A percentile compares a stretch with the other conserved stretches of the same genome.
Evolutionary conservation across 1,284 basidiomycete species (phyloP).

Genomic region (Phellopilus nigrolimitatus): DNA sequence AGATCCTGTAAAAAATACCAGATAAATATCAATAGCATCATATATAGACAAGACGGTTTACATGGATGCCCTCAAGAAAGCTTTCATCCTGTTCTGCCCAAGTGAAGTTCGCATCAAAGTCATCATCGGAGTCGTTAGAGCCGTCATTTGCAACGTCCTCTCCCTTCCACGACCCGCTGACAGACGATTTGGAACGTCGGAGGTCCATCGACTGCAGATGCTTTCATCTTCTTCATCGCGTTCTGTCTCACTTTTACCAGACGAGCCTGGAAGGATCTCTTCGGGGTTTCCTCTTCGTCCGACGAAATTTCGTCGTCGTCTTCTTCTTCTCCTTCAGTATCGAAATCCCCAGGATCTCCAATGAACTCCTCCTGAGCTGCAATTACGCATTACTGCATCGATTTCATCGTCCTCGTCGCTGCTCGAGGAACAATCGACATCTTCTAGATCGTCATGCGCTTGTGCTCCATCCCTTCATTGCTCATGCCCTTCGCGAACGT

Average conservation of each 20-base stretch:
- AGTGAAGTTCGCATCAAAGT: constrained; percentile 24
- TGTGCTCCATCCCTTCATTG: constrained; percentile 41
- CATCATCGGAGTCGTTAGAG: constrained; percentile 2
- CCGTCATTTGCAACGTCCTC: constrained; percentile 8
- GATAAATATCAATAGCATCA: no score
- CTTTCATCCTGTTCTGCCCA: constrained; percentile 66
- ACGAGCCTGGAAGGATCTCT: constrained; percentile 48
- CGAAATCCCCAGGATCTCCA: constrained; percentile 29
- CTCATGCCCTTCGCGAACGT: constrained; percentile 51
- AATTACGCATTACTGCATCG: constrained; percentile 27
- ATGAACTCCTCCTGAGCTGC: constrained; percentile 33
- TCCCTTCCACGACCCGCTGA: neutral
- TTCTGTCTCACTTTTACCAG: constrained; percentile 40
- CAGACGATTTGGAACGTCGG: neutral
- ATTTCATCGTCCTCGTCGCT: constrained; percentile 21
- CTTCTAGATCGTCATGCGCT: constrained; percentile 67
- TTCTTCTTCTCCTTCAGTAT: constrained; percentile 26
- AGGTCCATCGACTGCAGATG: constrained; percentile 17
- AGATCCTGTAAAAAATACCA: no score
- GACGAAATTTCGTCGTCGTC: constrained; percentile 32
- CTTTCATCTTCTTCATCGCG: constrained; percentile 29
- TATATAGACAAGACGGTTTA: no score
- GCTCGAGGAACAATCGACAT: no score
- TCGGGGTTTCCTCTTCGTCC: constrained; percentile 39
- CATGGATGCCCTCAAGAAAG: constrained; percentile 59